These are phyloP conservation scores for Aschersonia sp. DNA, from an alignment of 2,329 filamentous ascomycete genomes.

Conservation along the genomic window DNA sequence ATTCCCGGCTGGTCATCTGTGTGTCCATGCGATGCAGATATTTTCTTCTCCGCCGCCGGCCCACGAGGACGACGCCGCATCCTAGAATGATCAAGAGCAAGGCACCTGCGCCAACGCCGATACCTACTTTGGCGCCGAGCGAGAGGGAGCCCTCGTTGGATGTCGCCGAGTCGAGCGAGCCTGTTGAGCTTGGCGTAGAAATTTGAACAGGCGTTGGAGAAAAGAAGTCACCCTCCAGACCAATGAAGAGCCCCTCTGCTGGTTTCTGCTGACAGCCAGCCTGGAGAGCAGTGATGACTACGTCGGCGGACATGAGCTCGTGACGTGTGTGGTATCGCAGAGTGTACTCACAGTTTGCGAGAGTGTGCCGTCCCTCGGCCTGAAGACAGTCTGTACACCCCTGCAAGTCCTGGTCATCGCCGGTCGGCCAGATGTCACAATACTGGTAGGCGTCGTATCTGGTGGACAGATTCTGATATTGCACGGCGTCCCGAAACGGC, in stretches of 20 bases:
- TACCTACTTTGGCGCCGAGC: constrained; percentile 42
- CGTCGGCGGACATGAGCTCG: no score
- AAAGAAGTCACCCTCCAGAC: constrained; percentile 37
- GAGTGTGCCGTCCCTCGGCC: constrained; percentile 19
- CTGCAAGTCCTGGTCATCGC: constrained; percentile 18
- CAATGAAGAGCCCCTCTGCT: constrained; percentile 27
- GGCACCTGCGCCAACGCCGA: constrained; percentile 35
- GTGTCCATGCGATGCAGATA: constrained; percentile 33
- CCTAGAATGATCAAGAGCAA: constrained; percentile 32
- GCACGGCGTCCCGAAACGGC: constrained; percentile 28
- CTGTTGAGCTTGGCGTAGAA: constrained; percentile 29
- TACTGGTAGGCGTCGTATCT: constrained; percentile 34
- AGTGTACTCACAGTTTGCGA: constrained; percentile 37
- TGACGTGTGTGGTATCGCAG: no score
- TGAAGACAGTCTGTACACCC: constrained; percentile 33
- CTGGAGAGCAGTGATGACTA: constrained; percentile 34
- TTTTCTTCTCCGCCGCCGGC: constrained; percentile 37
- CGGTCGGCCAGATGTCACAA: constrained; percentile 32
- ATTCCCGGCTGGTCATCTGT: constrained; percentile 22
- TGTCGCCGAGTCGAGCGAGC: constrained; percentile 24
- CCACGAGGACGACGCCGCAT: constrained; percentile 38
- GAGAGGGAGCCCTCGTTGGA: constrained; percentile 28
- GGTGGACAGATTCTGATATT: constrained; percentile 33
- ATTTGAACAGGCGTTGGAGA: constrained; percentile 30
- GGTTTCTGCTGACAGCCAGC: constrained; percentile 42